Evolutionary conservation across 1,284 basidiomycete genomes (phyloP).

Genomic region (Golubevia pallescens): DNA sequence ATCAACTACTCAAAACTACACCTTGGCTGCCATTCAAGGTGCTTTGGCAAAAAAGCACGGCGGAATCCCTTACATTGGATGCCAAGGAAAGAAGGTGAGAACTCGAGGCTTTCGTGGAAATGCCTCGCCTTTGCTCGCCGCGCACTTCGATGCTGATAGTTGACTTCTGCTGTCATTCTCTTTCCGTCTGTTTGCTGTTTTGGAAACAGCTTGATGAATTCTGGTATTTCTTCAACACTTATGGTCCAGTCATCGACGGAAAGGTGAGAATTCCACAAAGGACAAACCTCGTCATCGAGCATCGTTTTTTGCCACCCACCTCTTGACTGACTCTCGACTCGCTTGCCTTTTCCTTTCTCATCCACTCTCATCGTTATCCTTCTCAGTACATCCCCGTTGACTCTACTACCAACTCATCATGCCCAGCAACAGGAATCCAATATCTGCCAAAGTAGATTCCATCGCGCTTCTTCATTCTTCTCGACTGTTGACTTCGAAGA

Average conservation of each 20-base stretch:
- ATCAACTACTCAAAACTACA: constrained; percentile 26
- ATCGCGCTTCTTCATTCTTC: too few species aligned
- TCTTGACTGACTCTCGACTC: background rate
- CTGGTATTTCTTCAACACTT: constrained; percentile 29
- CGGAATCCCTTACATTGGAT: constrained; percentile 39
- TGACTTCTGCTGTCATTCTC: too few species aligned
- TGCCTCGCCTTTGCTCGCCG: too few species aligned
- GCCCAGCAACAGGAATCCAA: constrained; percentile 10
- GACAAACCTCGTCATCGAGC: background rate
- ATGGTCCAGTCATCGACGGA: constrained; percentile 28
- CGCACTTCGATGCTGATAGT: too few species aligned
- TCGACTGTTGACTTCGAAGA: too few species aligned
- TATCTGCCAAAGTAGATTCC: too few species aligned
- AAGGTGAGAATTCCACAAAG: background rate
- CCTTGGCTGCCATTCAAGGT: constrained; percentile 20
- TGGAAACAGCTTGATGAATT: constrained; percentile 24
- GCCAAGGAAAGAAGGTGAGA: constrained; percentile 29
- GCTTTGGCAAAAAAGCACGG: constrained; percentile 24
- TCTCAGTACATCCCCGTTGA: constrained; percentile 21
- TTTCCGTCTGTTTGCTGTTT: too few species aligned
- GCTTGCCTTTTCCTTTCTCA: too few species aligned
- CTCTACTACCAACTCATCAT: constrained; percentile 30
- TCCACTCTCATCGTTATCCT: too few species aligned
- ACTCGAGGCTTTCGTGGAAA: background rate
- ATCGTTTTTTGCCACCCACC: background rate